Conservation (phyloP, 192 early-diverging fungal species). For the Coemansia sp. region DNA sequence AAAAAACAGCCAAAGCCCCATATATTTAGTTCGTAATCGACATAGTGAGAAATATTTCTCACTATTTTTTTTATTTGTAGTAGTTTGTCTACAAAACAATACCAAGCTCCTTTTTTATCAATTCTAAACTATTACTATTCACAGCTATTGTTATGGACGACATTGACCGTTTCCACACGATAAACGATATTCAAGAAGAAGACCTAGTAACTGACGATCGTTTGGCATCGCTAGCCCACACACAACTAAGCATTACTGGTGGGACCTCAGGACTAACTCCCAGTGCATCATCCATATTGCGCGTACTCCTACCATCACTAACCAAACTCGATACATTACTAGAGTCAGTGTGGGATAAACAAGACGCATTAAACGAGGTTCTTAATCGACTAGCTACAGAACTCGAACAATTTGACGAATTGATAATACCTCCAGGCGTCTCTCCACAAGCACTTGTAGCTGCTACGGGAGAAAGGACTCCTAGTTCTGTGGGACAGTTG, state of each 20-base stretch:
- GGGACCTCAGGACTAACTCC: conserved; percentile 8
- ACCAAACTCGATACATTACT: conserved; percentile 40
- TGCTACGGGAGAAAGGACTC: background rate
- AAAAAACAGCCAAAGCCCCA: background rate
- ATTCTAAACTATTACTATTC: background rate
- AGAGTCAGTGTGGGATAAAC: conserved; percentile 48
- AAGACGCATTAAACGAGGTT: conserved; percentile 45
- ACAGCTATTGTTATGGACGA: background rate
- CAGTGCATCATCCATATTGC: conserved; percentile 48
- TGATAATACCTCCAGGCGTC: conserved; percentile 26
- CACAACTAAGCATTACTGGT: conserved; percentile 2
- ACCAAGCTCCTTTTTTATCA: background rate
- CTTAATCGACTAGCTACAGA: conserved; percentile 44
- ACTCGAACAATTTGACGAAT: conserved; percentile 55
- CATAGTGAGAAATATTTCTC: background rate
- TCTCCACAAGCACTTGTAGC: background rate
- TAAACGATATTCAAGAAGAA: background rate
- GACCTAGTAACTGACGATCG: background rate
- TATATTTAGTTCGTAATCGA: background rate
- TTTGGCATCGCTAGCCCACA: conserved; percentile 5
- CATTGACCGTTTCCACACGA: background rate
- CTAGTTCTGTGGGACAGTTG: conserved; percentile 16
- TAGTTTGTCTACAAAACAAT: background rate
- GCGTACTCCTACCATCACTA: conserved; percentile 46
- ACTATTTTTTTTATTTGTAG: background rate